Evolutionary conservation across 306 rosid species (phyloP).

Genomic region (Vigna trinervia): DNA sequence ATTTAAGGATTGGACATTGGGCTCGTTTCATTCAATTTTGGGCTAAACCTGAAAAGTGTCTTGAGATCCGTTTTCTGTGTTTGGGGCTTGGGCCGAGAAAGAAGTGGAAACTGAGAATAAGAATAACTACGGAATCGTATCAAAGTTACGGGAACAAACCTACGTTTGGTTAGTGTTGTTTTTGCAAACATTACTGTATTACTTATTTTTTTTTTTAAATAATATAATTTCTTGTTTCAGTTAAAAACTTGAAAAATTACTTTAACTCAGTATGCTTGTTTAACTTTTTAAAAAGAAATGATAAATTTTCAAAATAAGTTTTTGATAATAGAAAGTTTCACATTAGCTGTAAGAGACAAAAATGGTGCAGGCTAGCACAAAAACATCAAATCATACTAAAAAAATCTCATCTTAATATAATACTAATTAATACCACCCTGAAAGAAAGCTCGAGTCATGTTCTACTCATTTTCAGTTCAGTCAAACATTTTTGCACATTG

Average conservation of each 20-base stretch:
- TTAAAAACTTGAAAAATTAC: not conserved
- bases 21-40: not conserved
- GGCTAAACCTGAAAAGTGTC: not conserved
- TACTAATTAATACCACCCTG: too few relatives aligned
- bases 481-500: too few relatives aligned
- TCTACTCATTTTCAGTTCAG: too few relatives aligned
- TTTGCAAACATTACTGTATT: not conserved
- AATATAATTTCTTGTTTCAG: not conserved
- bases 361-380: not conserved
- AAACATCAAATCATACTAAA: not conserved
- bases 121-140: not conserved
- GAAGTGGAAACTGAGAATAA: not conserved
- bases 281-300: not conserved
- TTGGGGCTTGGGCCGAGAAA: constrained; percentile 12
- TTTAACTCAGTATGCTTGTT: too few relatives aligned
- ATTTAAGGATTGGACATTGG: not conserved
- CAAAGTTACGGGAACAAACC: not conserved
- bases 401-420: too few relatives aligned
- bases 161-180: not conserved
- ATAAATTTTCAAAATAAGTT: not conserved
- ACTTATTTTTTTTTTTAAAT: not conserved
- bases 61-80: not conserved
- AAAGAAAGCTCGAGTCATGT: too few relatives aligned
- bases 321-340: not conserved
- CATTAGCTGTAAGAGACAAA: not conserved